A percentile compares a stretch with the other conserved stretches of the same genome.
Evolutionary conservation across 768 basidiomycete genomes (phyloP).

Genomic region (Fibroporia radiculosa): DNA sequence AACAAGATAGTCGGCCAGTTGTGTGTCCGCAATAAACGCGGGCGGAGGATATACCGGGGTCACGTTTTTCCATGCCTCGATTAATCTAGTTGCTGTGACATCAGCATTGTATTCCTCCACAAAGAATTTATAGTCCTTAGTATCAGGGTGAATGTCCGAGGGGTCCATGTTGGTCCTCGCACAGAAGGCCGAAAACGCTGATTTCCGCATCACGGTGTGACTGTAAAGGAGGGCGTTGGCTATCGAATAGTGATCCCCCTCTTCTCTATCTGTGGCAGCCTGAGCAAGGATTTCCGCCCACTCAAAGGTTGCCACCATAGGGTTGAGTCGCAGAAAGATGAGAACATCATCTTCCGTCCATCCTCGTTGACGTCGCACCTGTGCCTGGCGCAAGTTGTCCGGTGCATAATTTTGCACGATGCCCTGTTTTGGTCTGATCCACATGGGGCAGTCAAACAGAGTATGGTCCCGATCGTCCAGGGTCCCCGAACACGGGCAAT

Average conservation of each 20-base stretch:
- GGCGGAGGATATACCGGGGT: no score
- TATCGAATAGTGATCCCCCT: neutral
- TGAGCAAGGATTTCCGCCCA: neutral
- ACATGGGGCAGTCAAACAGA: neutral
- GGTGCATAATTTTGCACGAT: neutral
- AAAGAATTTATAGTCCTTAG: no score
- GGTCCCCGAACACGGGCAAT: constrained; percentile 3
- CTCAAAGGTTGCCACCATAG: neutral
- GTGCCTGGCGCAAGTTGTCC: neutral
- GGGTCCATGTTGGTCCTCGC: no score
- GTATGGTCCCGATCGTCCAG: neutral
- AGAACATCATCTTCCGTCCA: neutral
- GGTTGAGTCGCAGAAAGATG: neutral
- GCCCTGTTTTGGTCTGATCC: neutral
- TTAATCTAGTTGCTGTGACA: no score
- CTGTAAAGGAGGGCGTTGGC: neutral
- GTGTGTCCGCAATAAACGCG: no score
- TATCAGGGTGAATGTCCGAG: no score
- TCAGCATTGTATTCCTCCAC: no score
- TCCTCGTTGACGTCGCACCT: neutral
- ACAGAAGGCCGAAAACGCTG: no score
- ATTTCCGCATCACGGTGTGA: no score
- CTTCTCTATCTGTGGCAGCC: neutral
- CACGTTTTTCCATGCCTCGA: no score
- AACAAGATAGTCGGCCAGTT: no score